Evolutionary conservation across 305 asterid species (phyloP), one percentile per base, ranked within the genome.

Genomic region (Lippia alba): DNA sequence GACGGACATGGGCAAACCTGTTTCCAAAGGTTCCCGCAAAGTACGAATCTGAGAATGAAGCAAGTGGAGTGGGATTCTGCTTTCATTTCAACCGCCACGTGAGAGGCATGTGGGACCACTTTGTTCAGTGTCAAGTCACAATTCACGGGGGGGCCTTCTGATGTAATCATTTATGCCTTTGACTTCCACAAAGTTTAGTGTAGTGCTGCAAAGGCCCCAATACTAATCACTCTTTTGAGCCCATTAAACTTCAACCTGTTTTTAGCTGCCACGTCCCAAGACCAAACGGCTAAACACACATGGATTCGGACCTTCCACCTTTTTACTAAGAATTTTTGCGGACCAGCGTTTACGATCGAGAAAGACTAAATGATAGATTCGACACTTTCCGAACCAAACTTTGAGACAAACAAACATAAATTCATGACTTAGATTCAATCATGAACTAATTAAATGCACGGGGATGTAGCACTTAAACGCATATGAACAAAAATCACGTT

Each of bases 41-140:
- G 6, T 36, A 36, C 68, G 5, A 24, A 34, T 12, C 50, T 24
- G 65, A 46, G 54, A 34, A 8, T 11, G 12, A 44, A 44, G 56
- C 41, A 24, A 66, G 30, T 24, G 30, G 61, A 61, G 46, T 60
- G 74, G 67, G 80, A 8, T 55, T 71, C 69, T 17, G 64, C 16
- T 34, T 63, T 41, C 6, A 56, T 36, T 19, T 45, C 58, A 36
- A 50, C 34, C 1, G 16, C 71, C 83, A 75, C 77, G 86, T 81
- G 89, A 77, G 80, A 33, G 56, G 80, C 89, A 84, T 81, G 78
- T 77, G 82, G 87, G 64, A 18, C 83, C 80, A 39, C 49, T 4
- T 24, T 16, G 16, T 74, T 34, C 66, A 61, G 44, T 68, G 46
- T 57, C 59, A 4, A 1, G 66, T 66, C 70, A 65, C 67, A 24